phyloP scores from a whole-genome alignment of 768 basidiomycete genomes.

The Pleurotus platypus region DNA sequence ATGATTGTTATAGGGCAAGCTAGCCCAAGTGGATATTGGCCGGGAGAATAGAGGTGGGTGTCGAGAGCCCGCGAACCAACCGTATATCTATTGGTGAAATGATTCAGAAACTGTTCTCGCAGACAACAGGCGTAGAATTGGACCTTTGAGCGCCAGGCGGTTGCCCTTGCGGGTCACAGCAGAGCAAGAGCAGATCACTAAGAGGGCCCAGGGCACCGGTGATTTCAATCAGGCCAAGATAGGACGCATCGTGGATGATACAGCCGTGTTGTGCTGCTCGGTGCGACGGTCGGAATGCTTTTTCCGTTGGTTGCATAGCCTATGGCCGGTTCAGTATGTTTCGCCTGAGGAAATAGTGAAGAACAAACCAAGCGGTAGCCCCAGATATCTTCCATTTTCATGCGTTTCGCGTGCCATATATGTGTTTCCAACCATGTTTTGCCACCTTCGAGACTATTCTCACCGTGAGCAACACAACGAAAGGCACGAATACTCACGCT shows the following conservation, averaged over 20 bases:
- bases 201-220: constrained; percentile 59
- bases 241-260: constrained; percentile 89
- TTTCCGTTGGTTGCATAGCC: constrained; percentile 88
- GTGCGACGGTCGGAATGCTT: constrained; percentile 88
- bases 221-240: constrained; percentile 73
- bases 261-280: constrained; percentile 82
- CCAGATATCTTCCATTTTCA: constrained; percentile 93
- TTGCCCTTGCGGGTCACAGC: constrained; percentile 63
- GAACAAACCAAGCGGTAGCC: constrained; percentile 75
- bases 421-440: constrained; percentile 97
- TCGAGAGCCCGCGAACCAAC: constrained; percentile 65
- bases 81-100: constrained; percentile 43
- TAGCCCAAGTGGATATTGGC: constrained; percentile 63
- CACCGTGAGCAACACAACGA: neutral
- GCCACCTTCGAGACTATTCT: constrained; percentile 44
- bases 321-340: constrained; percentile 19
- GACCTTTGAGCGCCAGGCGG: constrained; percentile 63
- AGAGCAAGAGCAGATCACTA: constrained; percentile 43
- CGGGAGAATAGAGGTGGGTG: constrained; percentile 61
- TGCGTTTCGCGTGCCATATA: constrained; percentile 95
- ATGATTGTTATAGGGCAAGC: constrained; percentile 71
- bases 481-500: constrained; percentile 45
- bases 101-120: too few species aligned
- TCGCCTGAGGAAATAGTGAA: neutral
- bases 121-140: neutral